These are phyloP conservation scores for Syncephalastrum monosporum DNA, from an alignment of 371 early-diverging fungal genomes.

Conservation along the genomic window DNA sequence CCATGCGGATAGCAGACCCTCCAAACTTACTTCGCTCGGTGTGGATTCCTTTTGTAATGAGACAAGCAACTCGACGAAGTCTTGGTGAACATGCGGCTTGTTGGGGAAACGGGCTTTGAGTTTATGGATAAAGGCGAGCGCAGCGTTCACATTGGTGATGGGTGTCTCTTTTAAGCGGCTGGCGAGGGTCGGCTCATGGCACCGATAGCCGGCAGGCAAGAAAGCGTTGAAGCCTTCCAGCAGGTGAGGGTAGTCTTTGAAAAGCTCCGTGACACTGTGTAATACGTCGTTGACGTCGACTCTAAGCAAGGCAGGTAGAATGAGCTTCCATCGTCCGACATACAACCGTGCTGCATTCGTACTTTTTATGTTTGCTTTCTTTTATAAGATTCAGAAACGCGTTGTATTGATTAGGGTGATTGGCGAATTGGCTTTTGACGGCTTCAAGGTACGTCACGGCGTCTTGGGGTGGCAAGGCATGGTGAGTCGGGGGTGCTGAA, in stretches of 20 bases:
- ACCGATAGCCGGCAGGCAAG: constrained; percentile 92
- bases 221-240: constrained; percentile 99
- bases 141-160: neutral
- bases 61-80: constrained; percentile 1
- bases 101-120: too few species aligned
- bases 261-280: constrained; percentile 88
- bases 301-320: constrained; percentile 55
- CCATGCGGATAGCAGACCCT: neutral
- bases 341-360: neutral
- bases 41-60: neutral
- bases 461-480: too few species aligned
- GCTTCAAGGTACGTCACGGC: too few species aligned
- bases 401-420: constrained; percentile 94
- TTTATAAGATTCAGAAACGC: constrained; percentile 99
- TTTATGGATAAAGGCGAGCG: neutral
- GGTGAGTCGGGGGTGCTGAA: too few species aligned
- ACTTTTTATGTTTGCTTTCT: constrained; percentile 81
- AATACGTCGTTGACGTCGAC: constrained; percentile 66
- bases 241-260: constrained; percentile 87
- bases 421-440: too few species aligned
- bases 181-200: constrained; percentile 81
- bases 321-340: neutral
- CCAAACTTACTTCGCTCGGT: too few species aligned
- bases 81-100: too few species aligned
- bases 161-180: constrained; percentile 15